phyloP scores from a whole-genome alignment of 352 stramenopile species.

The Globisporangium nunn region DNA sequence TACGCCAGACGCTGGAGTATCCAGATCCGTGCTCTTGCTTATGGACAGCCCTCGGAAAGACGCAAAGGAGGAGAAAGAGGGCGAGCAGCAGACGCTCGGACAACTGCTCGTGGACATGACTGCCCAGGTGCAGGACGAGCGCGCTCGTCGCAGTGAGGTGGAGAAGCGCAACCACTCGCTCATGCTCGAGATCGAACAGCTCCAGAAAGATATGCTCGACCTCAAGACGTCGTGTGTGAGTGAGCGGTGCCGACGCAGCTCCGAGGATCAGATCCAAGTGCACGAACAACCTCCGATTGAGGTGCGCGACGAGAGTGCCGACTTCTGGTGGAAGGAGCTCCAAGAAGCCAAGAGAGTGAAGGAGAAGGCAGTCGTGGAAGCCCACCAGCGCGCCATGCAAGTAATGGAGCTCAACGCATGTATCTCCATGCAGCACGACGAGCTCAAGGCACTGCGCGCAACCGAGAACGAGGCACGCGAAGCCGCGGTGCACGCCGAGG shows the following conservation, averaged over 20 bases:
- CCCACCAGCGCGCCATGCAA: slow-evolving; percentile 47
- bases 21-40: slow-evolving; percentile 3
- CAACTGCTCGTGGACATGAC: slow-evolving; percentile 60
- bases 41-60: slow-evolving; percentile 11
- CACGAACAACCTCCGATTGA: background rate
- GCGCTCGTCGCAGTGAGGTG: slow-evolving; percentile 33
- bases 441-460: slow-evolving; percentile 44
- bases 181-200: slow-evolving; percentile 58
- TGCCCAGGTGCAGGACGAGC: slow-evolving; percentile 50
- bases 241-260: slow-evolving; percentile 8
- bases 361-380: slow-evolving; percentile 47
- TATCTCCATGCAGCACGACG: slow-evolving; percentile 74
- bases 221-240: slow-evolving; percentile 32
- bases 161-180: slow-evolving; percentile 64
- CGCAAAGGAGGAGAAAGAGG: slow-evolving; percentile 1
- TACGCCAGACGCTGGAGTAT: too few species aligned
- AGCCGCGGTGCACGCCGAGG: slow-evolving; percentile 34
- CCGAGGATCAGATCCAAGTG: slow-evolving; percentile 5
- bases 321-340: slow-evolving; percentile 54
- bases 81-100: slow-evolving; percentile 16
- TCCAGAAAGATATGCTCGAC: slow-evolving; percentile 53
- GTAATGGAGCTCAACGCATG: slow-evolving; percentile 66
- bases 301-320: slow-evolving; percentile 18
- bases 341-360: slow-evolving; percentile 44
- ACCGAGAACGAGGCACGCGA: slow-evolving; percentile 28